These are phyloP conservation scores for Ceratocystis variospora DNA, from an alignment of 2,329 filamentous ascomycete genomes.

Conservation along the genomic window DNA sequence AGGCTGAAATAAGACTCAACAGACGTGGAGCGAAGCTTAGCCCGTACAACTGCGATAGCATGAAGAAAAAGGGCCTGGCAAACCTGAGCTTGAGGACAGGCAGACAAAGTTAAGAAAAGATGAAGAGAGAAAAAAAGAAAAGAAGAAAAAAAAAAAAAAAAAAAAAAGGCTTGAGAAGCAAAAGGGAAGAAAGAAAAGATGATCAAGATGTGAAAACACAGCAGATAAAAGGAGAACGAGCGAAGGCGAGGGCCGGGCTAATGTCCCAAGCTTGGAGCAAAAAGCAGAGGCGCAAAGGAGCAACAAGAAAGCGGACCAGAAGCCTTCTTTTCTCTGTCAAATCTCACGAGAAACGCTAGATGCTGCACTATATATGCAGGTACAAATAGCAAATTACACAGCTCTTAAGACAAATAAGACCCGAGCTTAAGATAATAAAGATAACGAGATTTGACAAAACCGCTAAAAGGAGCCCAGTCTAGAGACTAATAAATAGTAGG, in stretches of 20 bases:
- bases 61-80: not conserved
- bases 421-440: not conserved
- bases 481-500: not conserved
- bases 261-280: not conserved
- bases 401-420: not conserved
- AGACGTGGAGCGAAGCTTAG: not conserved
- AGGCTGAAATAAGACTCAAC: slow-evolving; percentile 4
- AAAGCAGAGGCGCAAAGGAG: not conserved
- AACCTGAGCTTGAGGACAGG: not conserved
- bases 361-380: slow-evolving; percentile 3
- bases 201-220: not conserved
- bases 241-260: not conserved
- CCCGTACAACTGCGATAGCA: not conserved
- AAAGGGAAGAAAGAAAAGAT: not conserved
- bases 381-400: not conserved
- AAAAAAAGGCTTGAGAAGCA: not conserved
- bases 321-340: slow-evolving; percentile 5
- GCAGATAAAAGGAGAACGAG: not conserved
- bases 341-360: slow-evolving; percentile 2
- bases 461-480: not conserved
- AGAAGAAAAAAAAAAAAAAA: not conserved
- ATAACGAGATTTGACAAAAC: not conserved
- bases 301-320: not conserved
- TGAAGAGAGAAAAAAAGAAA: not conserved
- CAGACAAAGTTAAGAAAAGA: not conserved